Evolutionary conservation across 2,329 filamentous ascomycete species (phyloP).

Genomic region (Exophiala bonariae): DNA sequence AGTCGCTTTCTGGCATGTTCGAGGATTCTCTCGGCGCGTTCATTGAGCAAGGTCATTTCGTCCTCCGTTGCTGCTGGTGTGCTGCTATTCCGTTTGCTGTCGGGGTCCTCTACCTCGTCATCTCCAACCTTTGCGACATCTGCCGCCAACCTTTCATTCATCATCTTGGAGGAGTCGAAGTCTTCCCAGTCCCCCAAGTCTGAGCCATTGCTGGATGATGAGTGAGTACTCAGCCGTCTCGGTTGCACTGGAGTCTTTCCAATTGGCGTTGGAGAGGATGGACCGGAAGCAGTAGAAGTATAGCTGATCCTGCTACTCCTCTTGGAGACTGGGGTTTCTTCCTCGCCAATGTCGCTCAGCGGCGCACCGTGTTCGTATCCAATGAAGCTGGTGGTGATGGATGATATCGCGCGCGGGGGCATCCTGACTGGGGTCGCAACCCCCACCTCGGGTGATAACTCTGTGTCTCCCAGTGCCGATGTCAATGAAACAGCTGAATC

Average conservation of each 20-base stretch:
- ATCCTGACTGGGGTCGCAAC: constrained; percentile 24
- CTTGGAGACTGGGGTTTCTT: constrained; percentile 33
- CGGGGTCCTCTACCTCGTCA: constrained; percentile 32
- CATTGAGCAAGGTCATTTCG: constrained; percentile 74
- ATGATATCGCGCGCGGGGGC: constrained; percentile 15
- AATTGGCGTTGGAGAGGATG: constrained; percentile 18
- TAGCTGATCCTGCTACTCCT: constrained; percentile 11
- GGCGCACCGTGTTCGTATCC: constrained; percentile 41
- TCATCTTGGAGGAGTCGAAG: constrained; percentile 27
- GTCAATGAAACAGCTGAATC: constrained; percentile 15
- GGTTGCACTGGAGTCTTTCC: constrained; percentile 8
- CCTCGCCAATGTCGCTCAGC: constrained; percentile 48
- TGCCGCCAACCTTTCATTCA: constrained; percentile 26
- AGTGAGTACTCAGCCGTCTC: constrained; percentile 55
- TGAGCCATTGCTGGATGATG: constrained; percentile 34
- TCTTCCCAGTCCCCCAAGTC: constrained; percentile 30
- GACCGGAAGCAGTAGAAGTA: constrained; percentile 5
- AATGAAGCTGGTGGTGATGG: constrained; percentile 30
- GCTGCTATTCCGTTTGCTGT: constrained; percentile 33
- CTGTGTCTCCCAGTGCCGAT: constrained; percentile 9
- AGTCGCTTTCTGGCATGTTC: constrained; percentile 88
- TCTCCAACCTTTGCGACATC: constrained; percentile 28
- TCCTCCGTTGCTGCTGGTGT: constrained; percentile 52
- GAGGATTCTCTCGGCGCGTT: constrained; percentile 83
- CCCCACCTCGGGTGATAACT: constrained; percentile 14